Conservation (phyloP, 805 yeast species). For the Teunomyces gatunensis region DNA sequence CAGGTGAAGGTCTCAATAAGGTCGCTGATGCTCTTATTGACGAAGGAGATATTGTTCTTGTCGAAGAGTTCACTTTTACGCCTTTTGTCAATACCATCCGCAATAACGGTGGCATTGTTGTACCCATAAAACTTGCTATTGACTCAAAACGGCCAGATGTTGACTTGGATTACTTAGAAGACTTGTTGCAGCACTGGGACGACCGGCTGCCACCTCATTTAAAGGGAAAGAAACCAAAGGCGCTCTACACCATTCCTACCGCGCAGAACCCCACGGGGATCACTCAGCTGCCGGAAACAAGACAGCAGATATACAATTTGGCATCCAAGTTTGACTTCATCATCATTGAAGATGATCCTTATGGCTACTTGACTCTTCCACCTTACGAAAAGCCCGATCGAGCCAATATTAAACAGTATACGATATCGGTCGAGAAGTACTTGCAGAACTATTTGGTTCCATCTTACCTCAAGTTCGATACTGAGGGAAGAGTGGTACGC, state of each 20-base stretch:
- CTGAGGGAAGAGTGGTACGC: constrained; percentile 16
- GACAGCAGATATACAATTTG: constrained; percentile 13
- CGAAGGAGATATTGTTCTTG: constrained; percentile 5
- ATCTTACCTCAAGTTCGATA: constrained; percentile 15
- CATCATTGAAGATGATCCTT: constrained; percentile 20
- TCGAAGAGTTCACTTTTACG: constrained; percentile 8
- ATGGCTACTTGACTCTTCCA: constrained; percentile 17
- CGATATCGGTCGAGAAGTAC: constrained; percentile 10
- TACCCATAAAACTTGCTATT: constrained; percentile 3
- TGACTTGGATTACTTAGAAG: constrained; percentile 4
- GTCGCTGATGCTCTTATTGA: constrained; percentile 5
- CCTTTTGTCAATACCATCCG: constrained; percentile 3
- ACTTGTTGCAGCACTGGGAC: constrained; percentile 6
- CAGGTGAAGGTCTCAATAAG: constrained; percentile 7
- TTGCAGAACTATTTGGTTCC: constrained; percentile 12
- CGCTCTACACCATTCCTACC: constrained; percentile 16
- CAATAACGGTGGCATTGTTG: constrained; percentile 3
- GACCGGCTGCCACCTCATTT: neutral
- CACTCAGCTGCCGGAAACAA: constrained; percentile 14
- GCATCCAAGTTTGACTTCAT: constrained; percentile 15
- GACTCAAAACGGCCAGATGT: neutral
- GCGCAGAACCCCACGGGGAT: constrained; percentile 20
- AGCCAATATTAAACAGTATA: neutral
- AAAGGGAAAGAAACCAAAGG: constrained; percentile 7
- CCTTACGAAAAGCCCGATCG: constrained; percentile 9